Evolutionary conservation across 768 basidiomycete genomes (phyloP).

Genomic region (Amanita pallidorosea): DNA sequence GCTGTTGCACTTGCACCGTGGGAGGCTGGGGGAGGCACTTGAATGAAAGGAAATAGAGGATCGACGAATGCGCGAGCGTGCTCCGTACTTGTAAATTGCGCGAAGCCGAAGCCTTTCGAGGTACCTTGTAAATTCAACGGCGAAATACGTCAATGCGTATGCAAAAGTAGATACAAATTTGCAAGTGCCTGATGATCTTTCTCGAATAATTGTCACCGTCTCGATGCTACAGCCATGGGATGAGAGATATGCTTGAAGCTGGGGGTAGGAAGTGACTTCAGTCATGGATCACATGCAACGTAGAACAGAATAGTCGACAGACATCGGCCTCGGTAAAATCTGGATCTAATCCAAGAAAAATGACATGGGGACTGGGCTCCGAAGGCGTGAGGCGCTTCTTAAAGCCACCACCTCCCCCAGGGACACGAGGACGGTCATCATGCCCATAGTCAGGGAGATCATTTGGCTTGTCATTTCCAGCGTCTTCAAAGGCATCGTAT

Average conservation of each 20-base stretch:
- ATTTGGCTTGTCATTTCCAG: slow-evolving; percentile 18
- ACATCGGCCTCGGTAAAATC: slow-evolving; percentile 93
- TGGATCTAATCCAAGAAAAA: slow-evolving; percentile 88
- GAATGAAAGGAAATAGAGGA: slow-evolving; percentile 82
- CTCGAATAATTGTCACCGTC: slow-evolving; percentile 92
- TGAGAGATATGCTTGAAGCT: slow-evolving; percentile 75
- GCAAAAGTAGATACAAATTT: slow-evolving; percentile 62
- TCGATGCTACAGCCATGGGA: slow-evolving; percentile 67
- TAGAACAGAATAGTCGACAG: slow-evolving; percentile 33
- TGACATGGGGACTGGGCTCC: slow-evolving; percentile 86
- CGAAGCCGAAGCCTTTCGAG: slow-evolving; percentile 96
- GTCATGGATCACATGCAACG: slow-evolving; percentile 17
- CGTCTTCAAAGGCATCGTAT: slow-evolving; percentile 37
- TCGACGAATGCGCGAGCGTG: slow-evolving; percentile 89
- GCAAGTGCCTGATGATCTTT: slow-evolving; percentile 93
- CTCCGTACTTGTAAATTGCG: slow-evolving; percentile 78
- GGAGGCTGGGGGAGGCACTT: slow-evolving; percentile 85
- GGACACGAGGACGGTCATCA: slow-evolving; percentile 40
- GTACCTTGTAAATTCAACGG: slow-evolving; percentile 70
- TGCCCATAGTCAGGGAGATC: slow-evolving; percentile 38
- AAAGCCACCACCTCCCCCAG: slow-evolving; percentile 19
- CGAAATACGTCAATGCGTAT: slow-evolving; percentile 68
- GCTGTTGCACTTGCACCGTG: slow-evolving; percentile 72
- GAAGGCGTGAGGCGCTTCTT: slow-evolving; percentile 79
- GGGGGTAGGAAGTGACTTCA: slow-evolving; percentile 27